Conservation (phyloP, 148 eudicot species). For the Vaccinium darrowii region DNA sequence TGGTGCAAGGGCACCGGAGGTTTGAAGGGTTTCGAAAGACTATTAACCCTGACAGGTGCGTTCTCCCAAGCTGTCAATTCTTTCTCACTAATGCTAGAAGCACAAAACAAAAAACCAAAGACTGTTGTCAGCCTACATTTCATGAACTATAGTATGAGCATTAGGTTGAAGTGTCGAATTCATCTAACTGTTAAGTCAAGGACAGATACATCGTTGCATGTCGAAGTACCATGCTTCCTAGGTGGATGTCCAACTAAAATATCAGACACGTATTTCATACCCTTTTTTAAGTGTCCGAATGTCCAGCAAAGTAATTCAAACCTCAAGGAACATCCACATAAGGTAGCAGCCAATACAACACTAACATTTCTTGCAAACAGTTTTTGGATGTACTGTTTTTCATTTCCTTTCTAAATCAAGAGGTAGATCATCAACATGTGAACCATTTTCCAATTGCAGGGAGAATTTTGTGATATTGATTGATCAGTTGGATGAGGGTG, state of each 20-base stretch:
- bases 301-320: neutral
- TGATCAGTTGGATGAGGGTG: slow-evolving; percentile 45
- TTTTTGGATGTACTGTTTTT: neutral
- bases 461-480: slow-evolving; percentile 44
- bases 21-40: slow-evolving; percentile 50
- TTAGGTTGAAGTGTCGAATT: neutral
- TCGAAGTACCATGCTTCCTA: too few relatives aligned
- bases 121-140: neutral
- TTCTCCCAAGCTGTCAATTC: neutral
- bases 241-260: neutral
- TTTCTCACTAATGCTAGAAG: neutral
- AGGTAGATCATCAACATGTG: neutral
- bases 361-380: neutral
- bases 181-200: neutral
- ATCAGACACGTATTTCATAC: neutral
- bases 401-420: neutral
- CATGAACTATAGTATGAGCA: neutral
- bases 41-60: slow-evolving; percentile 46
- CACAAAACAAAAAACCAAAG: neutral
- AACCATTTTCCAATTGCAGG: slow-evolving; percentile 21
- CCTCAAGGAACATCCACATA: neutral
- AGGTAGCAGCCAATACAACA: neutral
- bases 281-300: neutral
- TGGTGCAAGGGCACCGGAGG: slow-evolving; percentile 45
- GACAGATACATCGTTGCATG: too few relatives aligned